A percentile compares a stretch with the other conserved stretches of the same genome.
phyloP scores from a whole-genome alignment of 768 basidiomycete genomes.

The Boletus edulis region DNA sequence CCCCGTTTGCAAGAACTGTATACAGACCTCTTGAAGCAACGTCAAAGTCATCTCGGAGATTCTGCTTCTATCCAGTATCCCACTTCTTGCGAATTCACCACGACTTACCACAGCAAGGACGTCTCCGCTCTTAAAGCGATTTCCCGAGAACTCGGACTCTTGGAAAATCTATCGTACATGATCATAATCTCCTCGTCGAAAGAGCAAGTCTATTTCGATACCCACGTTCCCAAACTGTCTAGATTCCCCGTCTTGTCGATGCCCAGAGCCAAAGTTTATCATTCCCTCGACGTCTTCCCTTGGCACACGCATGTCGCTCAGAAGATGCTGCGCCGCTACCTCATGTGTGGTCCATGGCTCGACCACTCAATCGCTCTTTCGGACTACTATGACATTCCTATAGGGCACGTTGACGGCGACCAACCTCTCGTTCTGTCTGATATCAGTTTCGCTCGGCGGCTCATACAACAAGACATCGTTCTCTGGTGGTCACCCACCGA shows the following conservation, averaged over 20 bases:
- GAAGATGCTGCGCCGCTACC: constrained; percentile 83
- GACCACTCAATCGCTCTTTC: constrained; percentile 77
- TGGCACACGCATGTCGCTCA: constrained; percentile 84
- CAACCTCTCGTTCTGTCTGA: constrained; percentile 86
- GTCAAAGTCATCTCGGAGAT: constrained; percentile 38
- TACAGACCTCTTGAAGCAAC: constrained; percentile 54
- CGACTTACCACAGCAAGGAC: constrained; percentile 78
- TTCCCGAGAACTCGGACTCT: constrained; percentile 77
- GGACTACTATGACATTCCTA: constrained; percentile 88
- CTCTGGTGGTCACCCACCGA: constrained; percentile 96
- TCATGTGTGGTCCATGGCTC: constrained; percentile 75
- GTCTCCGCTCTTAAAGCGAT: constrained; percentile 79
- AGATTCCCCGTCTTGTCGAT: constrained; percentile 89
- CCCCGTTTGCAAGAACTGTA: constrained; percentile 77
- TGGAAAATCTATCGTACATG: constrained; percentile 71
- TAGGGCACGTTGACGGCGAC: constrained; percentile 91
- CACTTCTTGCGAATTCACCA: constrained; percentile 53
- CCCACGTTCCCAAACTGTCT: constrained; percentile 60
- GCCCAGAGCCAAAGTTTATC: constrained; percentile 73
- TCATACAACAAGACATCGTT: constrained; percentile 84
- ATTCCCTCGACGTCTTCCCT: constrained; percentile 76
- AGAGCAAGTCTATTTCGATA: constrained; percentile 80
- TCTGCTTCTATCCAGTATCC: constrained; percentile 64
- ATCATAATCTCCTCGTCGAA: constrained; percentile 85
- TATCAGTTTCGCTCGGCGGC: constrained; percentile 83